Percentiles rank a stretch among this genome's conserved stretches.
Evolutionary conservation across 2,329 filamentous ascomycete genomes (phyloP).

Genomic region (Alternaria sp.): DNA sequence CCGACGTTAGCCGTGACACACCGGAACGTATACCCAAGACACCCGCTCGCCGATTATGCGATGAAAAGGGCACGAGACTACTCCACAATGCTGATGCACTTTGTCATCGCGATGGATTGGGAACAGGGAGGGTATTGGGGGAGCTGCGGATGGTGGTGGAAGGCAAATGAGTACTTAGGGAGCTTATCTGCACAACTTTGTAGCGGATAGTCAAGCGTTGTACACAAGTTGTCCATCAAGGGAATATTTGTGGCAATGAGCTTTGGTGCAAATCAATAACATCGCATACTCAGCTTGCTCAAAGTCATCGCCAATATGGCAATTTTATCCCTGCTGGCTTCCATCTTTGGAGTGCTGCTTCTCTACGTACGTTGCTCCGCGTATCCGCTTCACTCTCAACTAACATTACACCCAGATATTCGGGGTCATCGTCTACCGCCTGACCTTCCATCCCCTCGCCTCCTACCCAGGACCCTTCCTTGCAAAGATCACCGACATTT

Average conservation of each 20-base stretch:
- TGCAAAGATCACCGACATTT: slow-evolving; percentile 50
- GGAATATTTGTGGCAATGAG: slow-evolving; percentile 7
- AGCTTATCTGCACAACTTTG: not conserved
- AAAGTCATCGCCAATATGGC: slow-evolving; percentile 10
- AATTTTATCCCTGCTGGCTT: slow-evolving; percentile 30
- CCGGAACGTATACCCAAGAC: slow-evolving; percentile 35
- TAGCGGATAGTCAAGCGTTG: not conserved
- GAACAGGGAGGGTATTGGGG: slow-evolving; percentile 34
- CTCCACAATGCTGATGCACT: slow-evolving; percentile 5
- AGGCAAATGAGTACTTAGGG: slow-evolving; percentile 27
- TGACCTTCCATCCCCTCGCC: slow-evolving; percentile 56
- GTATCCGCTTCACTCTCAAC: not conserved
- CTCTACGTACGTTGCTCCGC: slow-evolving; percentile 34
- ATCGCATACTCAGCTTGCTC: not conserved
- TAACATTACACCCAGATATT: slow-evolving; percentile 32
- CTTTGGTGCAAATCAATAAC: slow-evolving; percentile 1
- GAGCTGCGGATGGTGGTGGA: slow-evolving; percentile 41
- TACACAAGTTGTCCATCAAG: not conserved
- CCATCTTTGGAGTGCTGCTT: slow-evolving; percentile 32
- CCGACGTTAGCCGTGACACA: slow-evolving; percentile 35
- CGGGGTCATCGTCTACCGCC: slow-evolving; percentile 47
- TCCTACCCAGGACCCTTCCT: slow-evolving; percentile 55
- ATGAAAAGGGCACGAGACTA: slow-evolving; percentile 22
- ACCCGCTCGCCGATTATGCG: slow-evolving; percentile 11
- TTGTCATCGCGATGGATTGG: slow-evolving; percentile 12